phyloP scores from a whole-genome alignment of 805 yeast genomes.

The Kazachstania bromeliacearum region DNA sequence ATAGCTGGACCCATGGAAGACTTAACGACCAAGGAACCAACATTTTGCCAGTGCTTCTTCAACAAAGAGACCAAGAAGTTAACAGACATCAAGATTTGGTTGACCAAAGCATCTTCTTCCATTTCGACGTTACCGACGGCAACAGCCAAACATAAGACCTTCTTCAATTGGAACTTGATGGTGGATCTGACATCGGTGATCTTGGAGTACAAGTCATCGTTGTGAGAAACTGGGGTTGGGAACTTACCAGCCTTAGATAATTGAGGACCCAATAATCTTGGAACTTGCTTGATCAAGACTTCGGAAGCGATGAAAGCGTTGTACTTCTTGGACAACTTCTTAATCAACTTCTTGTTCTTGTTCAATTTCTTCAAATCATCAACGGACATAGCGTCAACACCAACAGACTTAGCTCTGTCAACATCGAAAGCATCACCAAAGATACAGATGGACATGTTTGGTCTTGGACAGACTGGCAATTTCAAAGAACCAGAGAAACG shows the following conservation, averaged over 20 bases:
- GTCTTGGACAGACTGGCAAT: constrained; percentile 99
- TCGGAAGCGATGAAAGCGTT: constrained; percentile 99
- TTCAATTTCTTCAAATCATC: constrained; percentile 99
- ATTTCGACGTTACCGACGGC: constrained; percentile 99
- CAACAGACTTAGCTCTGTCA: constrained; percentile 99
- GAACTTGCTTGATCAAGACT: constrained; percentile 98
- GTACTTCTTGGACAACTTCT: constrained; percentile 99
- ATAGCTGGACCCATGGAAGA: constrained; percentile 99
- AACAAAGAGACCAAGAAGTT: constrained; percentile 98
- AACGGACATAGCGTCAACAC: constrained; percentile 99
- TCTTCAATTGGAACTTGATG: constrained; percentile 99
- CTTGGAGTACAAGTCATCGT: constrained; percentile 94
- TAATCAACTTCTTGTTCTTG: constrained; percentile 99
- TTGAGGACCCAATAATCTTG: constrained; percentile 99
- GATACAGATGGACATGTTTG: constrained; percentile 99
- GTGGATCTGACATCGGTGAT: constrained; percentile 97
- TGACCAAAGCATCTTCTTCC: constrained; percentile 92
- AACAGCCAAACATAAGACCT: constrained; percentile 98
- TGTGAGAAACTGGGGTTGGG: constrained; percentile 99
- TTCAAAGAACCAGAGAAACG: constrained; percentile 99
- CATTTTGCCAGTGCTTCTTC: constrained; percentile 99
- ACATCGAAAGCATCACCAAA: constrained; percentile 99
- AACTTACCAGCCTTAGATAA: constrained; percentile 99
- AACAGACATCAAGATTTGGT: constrained; percentile 97
- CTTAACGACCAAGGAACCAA: constrained; percentile 97